Evolutionary conservation across 2,329 filamentous ascomycete species (phyloP), one percentile per base, ranked within the genome.

Genomic region (Elsinoe batatas): DNA sequence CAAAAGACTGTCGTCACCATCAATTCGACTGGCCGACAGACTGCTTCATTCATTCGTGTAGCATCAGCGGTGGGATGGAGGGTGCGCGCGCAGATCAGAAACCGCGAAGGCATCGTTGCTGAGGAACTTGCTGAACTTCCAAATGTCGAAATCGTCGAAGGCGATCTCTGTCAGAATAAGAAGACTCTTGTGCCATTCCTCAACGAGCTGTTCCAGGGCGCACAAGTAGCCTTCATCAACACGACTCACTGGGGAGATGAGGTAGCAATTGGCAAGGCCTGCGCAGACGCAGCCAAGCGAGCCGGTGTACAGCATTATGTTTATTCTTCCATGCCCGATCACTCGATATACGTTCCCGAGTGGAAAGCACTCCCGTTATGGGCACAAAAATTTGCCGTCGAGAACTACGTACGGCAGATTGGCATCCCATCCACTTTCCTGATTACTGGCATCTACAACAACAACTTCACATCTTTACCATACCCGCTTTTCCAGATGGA

Each of bases 401-500:
- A 97, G 71, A 87, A 93, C 55, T 95, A 97, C 69, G 80, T 96
- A 53, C 83, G 88, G 57, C 81, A 89, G 67, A 80, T 95, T 38
- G 84, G 84, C 8, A 77, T 96, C 10, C 88, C 88, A 0, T 84
- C 91, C 1, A 97, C 91, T 0, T 97, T 95, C 69, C 85, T 96
- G 61, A 96, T 96, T 71, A 89, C 91, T 8, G 93, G 91, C 58
- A 96, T 96, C 64, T 98, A 97, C 77, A 95, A 97, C 77, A 97
- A 97, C 73, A 97, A 98, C 69, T 98, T 97, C 72, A 97, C 91
- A 30, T 93, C 88, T 46, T 78, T 96, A 32, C 83, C 83, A 1
- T 97, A 95, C 67, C 93, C 93, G 1, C 78, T 97, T 3, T 97
- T 97, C 74, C 93, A 91, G 72, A 95, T 96, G 87, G 89, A 94